A percentile compares a stretch with the other conserved stretches of the same genome.
Conservation (phyloP, 331 rosid genomes). For the Telfairia occidentalis region DNA sequence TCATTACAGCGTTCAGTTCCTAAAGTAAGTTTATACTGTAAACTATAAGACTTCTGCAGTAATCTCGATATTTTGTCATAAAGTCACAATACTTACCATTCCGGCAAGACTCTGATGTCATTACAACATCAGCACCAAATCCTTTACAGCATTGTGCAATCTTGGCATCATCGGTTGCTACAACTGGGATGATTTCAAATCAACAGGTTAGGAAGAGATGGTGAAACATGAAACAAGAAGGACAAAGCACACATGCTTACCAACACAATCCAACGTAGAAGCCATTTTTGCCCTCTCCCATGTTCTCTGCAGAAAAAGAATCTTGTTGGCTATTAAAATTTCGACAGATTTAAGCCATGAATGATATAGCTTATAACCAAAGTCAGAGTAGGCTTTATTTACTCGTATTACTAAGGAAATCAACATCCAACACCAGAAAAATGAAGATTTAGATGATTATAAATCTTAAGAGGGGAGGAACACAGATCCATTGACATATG, state of each 20-base stretch:
- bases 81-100: constrained; percentile 42
- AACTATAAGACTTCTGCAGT: background rate
- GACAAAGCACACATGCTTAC: constrained; percentile 29
- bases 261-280: constrained; percentile 66
- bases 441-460: background rate
- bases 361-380: background rate
- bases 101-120: constrained; percentile 83
- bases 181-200: constrained; percentile 40
- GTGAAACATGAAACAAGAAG: constrained; percentile 13
- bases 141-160: constrained; percentile 77
- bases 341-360: background rate
- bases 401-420: background rate
- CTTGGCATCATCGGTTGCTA: constrained; percentile 88
- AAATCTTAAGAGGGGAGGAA: background rate
- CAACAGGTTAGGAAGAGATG: constrained; percentile 12
- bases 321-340: background rate
- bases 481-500: background rate
- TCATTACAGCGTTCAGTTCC: constrained; percentile 95
- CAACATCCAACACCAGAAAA: background rate
- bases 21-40: constrained; percentile 16
- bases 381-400: background rate
- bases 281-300: constrained; percentile 96
- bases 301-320: constrained; percentile 59
- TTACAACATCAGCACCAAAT: constrained; percentile 87
- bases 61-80: background rate